Base-by-base conservation (phyloP, 140 eudicot genomes). In the Senecio squalidus region DNA sequence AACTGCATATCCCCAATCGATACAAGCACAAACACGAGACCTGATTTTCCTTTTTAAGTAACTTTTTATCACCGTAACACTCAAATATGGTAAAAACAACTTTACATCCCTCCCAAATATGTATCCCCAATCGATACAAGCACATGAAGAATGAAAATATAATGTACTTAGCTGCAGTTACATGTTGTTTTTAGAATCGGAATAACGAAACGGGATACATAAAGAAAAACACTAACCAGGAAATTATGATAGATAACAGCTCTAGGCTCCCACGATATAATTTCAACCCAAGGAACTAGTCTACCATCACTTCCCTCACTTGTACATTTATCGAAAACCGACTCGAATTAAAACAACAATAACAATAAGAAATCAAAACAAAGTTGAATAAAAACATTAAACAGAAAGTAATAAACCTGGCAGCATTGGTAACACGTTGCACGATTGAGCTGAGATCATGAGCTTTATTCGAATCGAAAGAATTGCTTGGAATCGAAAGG, bases 261-360 rank as follows among this genome's bases (percentile, higher is more conserved):
- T 74, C 99, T 75, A 41, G 99, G 99, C 79, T 92, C 96, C 99
- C 96, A 92, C 45, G 99, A 92, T 15, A 92, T 73, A 6, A 88
- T 59, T 75, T 92, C 96, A 58, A 72, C 85, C 99, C 96, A 92
- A 70, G 74, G 86, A 60, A 82, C 83, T 45, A 63, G 71, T 60
- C 76, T 69, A 16, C 59, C 72, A 31, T 68, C 82, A 54, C 51
- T 72, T 3, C 39, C 83, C 22, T 60, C 87, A 64, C 75, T 75
- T 24, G 58, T 74, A 54, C 77, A 69, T 43, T 48, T 55, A 48
- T 14, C 18, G 8, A 56, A 20, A 23, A 68, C 45, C 22, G 26
- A 34, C 0, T 34, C 44, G 52, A 14, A 63, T 67, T 44, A 49
- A 70, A 6, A 4, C 31, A 34, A 36, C 1, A 47, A 17, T 47